Base-by-base conservation (phyloP, 106 monocot species). In the Alisma plantagoaquatica region DNA sequence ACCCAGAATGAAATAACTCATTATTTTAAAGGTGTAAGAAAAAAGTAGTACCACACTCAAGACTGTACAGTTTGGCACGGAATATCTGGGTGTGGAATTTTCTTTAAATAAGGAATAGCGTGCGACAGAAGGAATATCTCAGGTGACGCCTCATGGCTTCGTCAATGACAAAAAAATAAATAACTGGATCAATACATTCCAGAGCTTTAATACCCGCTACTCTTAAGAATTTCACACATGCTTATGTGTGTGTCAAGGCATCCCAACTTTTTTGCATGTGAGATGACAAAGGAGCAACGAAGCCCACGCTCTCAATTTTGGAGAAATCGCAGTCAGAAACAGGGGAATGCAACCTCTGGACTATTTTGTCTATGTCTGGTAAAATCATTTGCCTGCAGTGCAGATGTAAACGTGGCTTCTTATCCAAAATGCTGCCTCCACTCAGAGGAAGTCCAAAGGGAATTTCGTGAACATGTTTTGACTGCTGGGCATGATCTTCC, bases 261-360 rank as follows among this genome's bases (percentile, higher is more conserved):
- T 88, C 61, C 94, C 94, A 96, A 65, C 84, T 89, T 41, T 14
- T 68, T 51, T 74, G 70, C 88, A 96, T 96, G 46, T 88, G 77
- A 8, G 30, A 63, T 4, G 94, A 81, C 38, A 89, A 32, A 3
- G 88, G 77, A 28, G 88, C 88, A 61, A 96, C 84, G 31, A 84
- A 59, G 27, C 72, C 58, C 22, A 87, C 74, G 70, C 38, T 62
- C 50, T 80, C 74, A 12, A 80, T 28, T 62, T 75, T 61, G 10
- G 79, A 70, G 31, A 88, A 44, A 57, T 38, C 57, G 4, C 23
- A 27, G 19, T 71, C 59, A 16, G 17, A 15, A 41, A 67, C 48
- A n/a, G 73, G 43, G 24, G 66, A 56, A 4, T 42, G 49, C 16
- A 51, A 20, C 20, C 63, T 57, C 33, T 71, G 43, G 51, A 83